phyloP scores from a whole-genome alignment of 176 grass and related monocot species.

The Ensete glaucum region DNA sequence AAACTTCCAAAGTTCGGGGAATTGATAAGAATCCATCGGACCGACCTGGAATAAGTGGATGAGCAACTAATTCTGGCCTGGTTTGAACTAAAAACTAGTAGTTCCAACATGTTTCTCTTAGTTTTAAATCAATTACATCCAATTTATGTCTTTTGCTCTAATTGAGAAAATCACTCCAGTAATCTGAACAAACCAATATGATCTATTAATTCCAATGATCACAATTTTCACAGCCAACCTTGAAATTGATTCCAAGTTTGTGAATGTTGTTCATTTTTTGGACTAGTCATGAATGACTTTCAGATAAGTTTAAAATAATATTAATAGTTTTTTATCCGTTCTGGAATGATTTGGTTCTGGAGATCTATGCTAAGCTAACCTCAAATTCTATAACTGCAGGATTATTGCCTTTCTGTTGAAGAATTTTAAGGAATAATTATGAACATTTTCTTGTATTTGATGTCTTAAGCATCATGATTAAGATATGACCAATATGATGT shows the following conservation, averaged over 20 bases:
- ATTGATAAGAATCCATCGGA: too few relatives aligned
- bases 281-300: too few relatives aligned
- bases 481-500: not conserved
- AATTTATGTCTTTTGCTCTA: too few relatives aligned
- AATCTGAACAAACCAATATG: not conserved
- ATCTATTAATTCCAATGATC: not conserved
- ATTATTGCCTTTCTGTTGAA: too few relatives aligned
- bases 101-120: not conserved
- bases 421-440: not conserved
- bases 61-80: not conserved
- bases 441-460: not conserved
- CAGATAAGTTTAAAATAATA: not conserved
- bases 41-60: not conserved
- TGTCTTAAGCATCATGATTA: not conserved
- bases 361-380: not conserved
- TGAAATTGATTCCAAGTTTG: too few relatives aligned
- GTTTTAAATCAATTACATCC: not conserved
- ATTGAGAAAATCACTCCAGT: not conserved
- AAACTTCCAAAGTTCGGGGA: too few relatives aligned
- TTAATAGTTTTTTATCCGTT: not conserved
- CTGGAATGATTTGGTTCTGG: not conserved
- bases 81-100: not conserved
- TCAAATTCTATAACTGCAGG: too few relatives aligned
- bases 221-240: too few relatives aligned
- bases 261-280: too few relatives aligned